Base-by-base conservation (phyloP, 202 grass and related monocot species). In the Cymbopogon flexuosus region DNA sequence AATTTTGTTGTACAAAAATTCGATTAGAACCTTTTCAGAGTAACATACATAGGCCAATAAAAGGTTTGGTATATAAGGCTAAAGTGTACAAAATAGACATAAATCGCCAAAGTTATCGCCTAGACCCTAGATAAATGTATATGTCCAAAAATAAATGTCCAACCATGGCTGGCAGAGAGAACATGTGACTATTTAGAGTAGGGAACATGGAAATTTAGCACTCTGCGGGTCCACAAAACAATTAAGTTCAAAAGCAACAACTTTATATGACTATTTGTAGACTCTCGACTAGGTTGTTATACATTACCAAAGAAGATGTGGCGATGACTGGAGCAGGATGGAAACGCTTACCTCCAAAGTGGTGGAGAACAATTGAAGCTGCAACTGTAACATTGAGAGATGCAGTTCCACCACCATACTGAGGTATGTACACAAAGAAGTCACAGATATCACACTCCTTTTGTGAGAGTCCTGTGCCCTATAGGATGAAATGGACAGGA, bases 341-440 rank as follows among this genome's bases (percentile, higher is more conserved):
- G 22, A 67, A 65, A 6, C 18, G 57, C 10, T 81, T 86, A 95
- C 92, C 89, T 0, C 70, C 94, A 52, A 94, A 94, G 45, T 97
- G 94, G 33, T 97, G 94, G 29, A 97, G 81, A 78, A 94, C 92
- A 56, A 97, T 97, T 8, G 94, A 94, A 36, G 94, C 94, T n/a
- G 92, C 94, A 76, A 97, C 91, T 2, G 92, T 94, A 82, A 97
- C 94, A 81, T 94, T 97, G 24, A 97, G 92, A 29, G 94, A 94
- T 64, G 94, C 94, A 18, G 94, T 97, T 72, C 90, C 94, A 21
- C 75, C 85, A 29, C 94, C 94, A 47, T 97, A 94, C 35, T 97
- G 94, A 27, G 94, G 90, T 31, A 94, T 97, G 63, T 97, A 97
- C 36, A 97, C 82, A 70, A 97, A 97, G 70, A 94, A 97, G 35